These are phyloP conservation scores for grape (Vitis vinifera) DNA, from an alignment of 164 flowering plant genomes.

Conservation along the genomic window DNA sequence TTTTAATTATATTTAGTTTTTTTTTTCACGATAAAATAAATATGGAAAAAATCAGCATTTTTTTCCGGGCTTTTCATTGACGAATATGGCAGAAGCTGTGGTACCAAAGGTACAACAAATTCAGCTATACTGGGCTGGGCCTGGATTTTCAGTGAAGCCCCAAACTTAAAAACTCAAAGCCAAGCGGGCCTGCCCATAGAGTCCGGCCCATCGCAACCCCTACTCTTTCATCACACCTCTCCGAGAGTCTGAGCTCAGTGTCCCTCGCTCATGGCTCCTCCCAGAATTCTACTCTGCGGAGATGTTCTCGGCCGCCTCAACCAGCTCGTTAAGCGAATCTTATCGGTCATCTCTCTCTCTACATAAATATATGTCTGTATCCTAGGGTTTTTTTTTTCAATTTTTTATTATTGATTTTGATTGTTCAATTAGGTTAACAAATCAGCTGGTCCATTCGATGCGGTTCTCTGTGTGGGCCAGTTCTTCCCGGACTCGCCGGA, in stretches of 20 bases:
- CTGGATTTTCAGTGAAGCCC: no score
- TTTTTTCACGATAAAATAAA: no score
- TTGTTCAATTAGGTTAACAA: slow-evolving; percentile 63
- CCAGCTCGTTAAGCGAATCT: slow-evolving; percentile 84
- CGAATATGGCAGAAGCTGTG: no score
- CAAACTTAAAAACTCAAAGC: no score
- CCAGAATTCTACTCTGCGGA: slow-evolving; percentile 84
- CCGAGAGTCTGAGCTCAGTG: no score
- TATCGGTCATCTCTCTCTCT: slow-evolving; percentile 42
- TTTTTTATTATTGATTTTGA: neutral
- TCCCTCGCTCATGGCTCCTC: slow-evolving; percentile 55
- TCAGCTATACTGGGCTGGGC: no score
- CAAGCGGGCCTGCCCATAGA: no score
- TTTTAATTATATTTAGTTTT: no score
- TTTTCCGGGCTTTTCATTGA: no score
- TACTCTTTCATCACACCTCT: no score
- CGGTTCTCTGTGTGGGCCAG: slow-evolving; percentile 89
- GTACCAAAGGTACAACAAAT: no score
- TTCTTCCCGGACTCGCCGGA: slow-evolving; percentile 86
- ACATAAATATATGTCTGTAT: slow-evolving; percentile 12
- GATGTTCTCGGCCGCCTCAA: slow-evolving; percentile 83
- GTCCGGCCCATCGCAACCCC: neutral
- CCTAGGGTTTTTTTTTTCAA: slow-evolving; percentile 10
- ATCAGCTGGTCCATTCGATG: slow-evolving; percentile 91
- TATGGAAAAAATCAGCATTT: no score